phyloP scores from a whole-genome alignment of 2,329 filamentous ascomycete genomes.

The Alternaria dauci region DNA sequence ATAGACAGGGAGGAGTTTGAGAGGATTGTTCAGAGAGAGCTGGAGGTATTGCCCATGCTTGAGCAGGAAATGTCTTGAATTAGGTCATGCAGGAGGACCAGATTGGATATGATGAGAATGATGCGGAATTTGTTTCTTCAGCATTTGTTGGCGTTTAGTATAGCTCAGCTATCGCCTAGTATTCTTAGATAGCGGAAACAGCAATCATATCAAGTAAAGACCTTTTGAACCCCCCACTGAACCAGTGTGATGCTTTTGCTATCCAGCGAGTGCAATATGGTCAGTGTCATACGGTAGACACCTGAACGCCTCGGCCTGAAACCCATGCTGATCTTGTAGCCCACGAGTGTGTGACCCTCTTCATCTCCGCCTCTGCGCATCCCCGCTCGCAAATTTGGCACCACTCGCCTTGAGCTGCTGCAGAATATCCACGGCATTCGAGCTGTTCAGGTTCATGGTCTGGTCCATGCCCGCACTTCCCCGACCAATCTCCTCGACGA shows the following conservation, averaged over 20 bases:
- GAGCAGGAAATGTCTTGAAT: constrained; percentile 61
- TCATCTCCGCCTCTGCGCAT: constrained; percentile 48
- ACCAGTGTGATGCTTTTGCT: not conserved
- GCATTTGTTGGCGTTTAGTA: constrained; percentile 24
- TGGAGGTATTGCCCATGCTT: constrained; percentile 74
- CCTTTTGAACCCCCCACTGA: not conserved
- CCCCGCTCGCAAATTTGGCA: constrained; percentile 36
- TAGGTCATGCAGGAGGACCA: not conserved
- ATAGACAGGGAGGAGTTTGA: constrained; percentile 81
- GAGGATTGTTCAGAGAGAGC: constrained; percentile 72
- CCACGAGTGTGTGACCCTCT: not conserved
- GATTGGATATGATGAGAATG: not conserved
- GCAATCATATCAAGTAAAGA: not conserved
- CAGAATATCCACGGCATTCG: constrained; percentile 47
- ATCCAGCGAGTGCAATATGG: not conserved
- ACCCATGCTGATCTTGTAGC: not conserved
- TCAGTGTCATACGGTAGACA: not conserved
- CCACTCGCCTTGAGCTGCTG: constrained; percentile 48
- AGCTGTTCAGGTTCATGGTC: constrained; percentile 40
- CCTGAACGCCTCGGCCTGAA: not conserved
- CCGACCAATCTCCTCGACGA: constrained; percentile 55
- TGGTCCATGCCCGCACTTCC: constrained; percentile 38
- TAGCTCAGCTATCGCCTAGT: constrained; percentile 9
- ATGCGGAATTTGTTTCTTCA: not conserved
- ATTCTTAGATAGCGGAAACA: constrained; percentile 6